These are phyloP conservation scores for Dactylellina leptospora DNA, from an alignment of 2,329 filamentous ascomycete genomes.

Conservation along the genomic window DNA sequence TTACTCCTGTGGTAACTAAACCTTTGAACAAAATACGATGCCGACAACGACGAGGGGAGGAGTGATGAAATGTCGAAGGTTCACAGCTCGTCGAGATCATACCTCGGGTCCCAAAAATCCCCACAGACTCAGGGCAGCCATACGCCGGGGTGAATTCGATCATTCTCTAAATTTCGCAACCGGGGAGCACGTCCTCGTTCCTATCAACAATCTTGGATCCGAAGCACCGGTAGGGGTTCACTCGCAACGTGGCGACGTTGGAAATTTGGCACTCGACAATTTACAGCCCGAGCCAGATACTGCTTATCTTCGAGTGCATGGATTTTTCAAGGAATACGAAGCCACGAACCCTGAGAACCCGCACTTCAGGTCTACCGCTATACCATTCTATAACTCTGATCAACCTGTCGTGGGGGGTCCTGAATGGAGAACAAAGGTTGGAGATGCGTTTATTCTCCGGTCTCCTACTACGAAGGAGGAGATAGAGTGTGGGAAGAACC, in stretches of 20 bases:
- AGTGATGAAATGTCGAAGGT: conserved; percentile 22
- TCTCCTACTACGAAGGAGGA: not conserved
- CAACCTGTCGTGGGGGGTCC: not conserved
- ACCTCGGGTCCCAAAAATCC: not conserved
- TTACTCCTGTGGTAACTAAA: not conserved
- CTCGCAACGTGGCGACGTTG: conserved; percentile 21
- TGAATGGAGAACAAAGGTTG: conserved; percentile 25
- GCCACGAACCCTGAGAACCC: not conserved
- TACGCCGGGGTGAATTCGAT: conserved; percentile 13
- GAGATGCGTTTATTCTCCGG: conserved; percentile 36
- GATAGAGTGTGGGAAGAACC: not conserved
- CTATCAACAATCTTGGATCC: conserved; percentile 34
- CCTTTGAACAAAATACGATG: not conserved
- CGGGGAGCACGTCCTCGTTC: conserved; percentile 30
- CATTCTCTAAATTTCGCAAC: conserved; percentile 28
- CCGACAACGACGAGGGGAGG: not conserved
- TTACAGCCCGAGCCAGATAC: not conserved
- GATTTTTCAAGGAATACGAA: conserved; percentile 15
- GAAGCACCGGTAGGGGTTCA: conserved; percentile 26
- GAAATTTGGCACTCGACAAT: conserved; percentile 33
- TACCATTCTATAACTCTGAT: not conserved
- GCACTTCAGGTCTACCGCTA: not conserved
- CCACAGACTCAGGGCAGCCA: conserved; percentile 2
- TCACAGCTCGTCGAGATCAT: conserved; percentile 16
- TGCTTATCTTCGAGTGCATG: conserved; percentile 23